These are phyloP conservation scores for Mucor irregularis DNA, from an alignment of 371 early-diverging fungal species.

Conservation along the genomic window DNA sequence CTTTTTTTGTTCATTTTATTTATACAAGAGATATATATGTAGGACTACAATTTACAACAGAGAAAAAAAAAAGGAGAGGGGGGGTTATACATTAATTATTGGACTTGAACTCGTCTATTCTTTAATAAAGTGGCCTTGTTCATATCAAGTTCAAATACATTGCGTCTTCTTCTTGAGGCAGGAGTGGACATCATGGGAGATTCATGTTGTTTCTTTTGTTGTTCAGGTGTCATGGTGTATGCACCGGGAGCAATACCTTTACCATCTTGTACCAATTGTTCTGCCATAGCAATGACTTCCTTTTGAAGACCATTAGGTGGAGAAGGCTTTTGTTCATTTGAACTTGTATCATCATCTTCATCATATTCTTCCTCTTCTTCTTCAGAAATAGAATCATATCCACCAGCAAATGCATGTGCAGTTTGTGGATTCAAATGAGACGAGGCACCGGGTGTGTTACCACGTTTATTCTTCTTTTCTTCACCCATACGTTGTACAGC, in stretches of 20 bases:
- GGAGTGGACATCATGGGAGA: conserved; percentile 23
- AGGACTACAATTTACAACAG: not conserved
- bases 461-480: conserved; percentile 37
- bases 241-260: conserved; percentile 29
- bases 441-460: not conserved
- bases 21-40: not conserved
- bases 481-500: conserved; percentile 62
- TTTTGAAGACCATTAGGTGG: conserved; percentile 16
- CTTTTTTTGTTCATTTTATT: not conserved
- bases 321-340: not conserved
- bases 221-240: conserved; percentile 14
- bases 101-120: conserved; percentile 28
- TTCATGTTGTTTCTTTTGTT: not conserved
- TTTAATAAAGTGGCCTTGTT: conserved; percentile 51
- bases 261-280: conserved; percentile 27
- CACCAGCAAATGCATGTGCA: conserved; percentile 9
- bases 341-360: conserved; percentile 5
- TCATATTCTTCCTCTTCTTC: conserved; percentile 28
- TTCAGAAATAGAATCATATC: conserved; percentile 26
- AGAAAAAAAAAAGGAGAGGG: not conserved
- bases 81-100: not conserved
- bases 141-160: conserved; percentile 50
- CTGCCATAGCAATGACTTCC: conserved; percentile 30
- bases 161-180: conserved; percentile 36
- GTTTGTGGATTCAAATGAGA: not conserved